phyloP scores from a whole-genome alignment of 257 asterid species.

The Solanum arcanum region DNA sequence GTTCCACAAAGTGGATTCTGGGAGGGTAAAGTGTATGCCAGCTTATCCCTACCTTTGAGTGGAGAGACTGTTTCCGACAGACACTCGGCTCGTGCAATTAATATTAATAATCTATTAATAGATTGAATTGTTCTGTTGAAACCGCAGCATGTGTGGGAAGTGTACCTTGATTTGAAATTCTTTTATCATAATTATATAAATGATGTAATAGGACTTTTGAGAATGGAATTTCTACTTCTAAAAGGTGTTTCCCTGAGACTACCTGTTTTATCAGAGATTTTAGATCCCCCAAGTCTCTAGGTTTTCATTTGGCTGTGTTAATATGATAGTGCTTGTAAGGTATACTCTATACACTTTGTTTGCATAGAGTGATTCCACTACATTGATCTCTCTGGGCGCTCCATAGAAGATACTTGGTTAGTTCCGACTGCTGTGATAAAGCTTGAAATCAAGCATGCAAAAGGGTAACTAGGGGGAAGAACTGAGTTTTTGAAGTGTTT shows the following conservation, averaged over 20 bases:
- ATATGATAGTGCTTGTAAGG: not conserved
- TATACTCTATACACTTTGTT: not conserved
- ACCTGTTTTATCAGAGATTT: not conserved
- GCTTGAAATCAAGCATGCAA: not conserved
- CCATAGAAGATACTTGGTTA: not conserved
- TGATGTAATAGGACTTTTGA: not conserved
- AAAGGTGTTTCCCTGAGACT: not conserved
- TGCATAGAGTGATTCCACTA: not conserved
- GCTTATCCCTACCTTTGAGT: not conserved
- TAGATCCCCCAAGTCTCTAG: not conserved
- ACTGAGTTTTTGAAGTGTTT: not conserved
- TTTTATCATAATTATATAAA: not conserved
- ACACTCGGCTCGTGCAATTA: not conserved
- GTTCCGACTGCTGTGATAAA: not conserved
- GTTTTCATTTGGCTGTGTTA: not conserved
- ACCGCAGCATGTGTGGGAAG: not conserved
- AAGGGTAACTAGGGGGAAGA: not conserved
- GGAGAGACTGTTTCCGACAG: not conserved
- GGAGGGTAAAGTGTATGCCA: not conserved
- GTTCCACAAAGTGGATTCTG: not conserved
- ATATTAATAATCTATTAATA: not conserved
- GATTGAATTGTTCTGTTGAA: not conserved
- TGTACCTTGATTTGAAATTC: not conserved
- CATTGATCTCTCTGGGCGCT: not conserved
- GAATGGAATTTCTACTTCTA: not conserved